phyloP scores from a whole-genome alignment of 2,329 filamentous ascomycete genomes.

The Gyromitra esculenta region DNA sequence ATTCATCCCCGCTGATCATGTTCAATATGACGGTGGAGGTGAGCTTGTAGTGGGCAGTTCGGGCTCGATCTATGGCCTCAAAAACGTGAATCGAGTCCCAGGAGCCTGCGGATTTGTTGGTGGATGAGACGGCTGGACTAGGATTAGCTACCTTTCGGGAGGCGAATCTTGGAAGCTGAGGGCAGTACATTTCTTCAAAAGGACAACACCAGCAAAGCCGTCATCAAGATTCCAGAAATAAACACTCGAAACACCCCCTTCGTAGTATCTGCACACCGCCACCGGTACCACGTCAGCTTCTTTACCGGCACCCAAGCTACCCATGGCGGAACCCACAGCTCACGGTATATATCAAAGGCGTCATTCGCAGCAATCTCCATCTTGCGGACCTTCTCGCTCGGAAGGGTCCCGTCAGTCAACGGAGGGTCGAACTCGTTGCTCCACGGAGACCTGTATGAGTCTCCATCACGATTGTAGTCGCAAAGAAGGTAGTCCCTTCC shows the following conservation, averaged over 20 bases:
- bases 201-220: constrained; percentile 93
- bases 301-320: not conserved
- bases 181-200: constrained; percentile 85
- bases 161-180: not conserved
- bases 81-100: constrained; percentile 99
- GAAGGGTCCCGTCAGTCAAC: constrained; percentile 84
- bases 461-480: constrained; percentile 99
- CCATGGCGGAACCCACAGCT: constrained; percentile 68
- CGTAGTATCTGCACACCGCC: constrained; percentile 73
- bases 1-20: constrained; percentile 73
- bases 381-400: constrained; percentile 87
- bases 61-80: constrained; percentile 90
- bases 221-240: constrained; percentile 99
- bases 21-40: constrained; percentile 96
- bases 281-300: constrained; percentile 21
- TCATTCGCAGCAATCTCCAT: constrained; percentile 96
- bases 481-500: constrained; percentile 97
- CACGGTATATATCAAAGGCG: constrained; percentile 95
- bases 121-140: constrained; percentile 71
- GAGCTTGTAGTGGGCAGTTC: constrained; percentile 94
- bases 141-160: constrained; percentile 22
- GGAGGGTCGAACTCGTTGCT: constrained; percentile 97
- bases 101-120: constrained; percentile 75
- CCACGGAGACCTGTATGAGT: constrained; percentile 98
- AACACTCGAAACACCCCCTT: constrained; percentile 93